Evolutionary conservation across 2,329 filamentous ascomycete species (phyloP).

Genomic region (Magnaporthiopsis rhizophila): DNA sequence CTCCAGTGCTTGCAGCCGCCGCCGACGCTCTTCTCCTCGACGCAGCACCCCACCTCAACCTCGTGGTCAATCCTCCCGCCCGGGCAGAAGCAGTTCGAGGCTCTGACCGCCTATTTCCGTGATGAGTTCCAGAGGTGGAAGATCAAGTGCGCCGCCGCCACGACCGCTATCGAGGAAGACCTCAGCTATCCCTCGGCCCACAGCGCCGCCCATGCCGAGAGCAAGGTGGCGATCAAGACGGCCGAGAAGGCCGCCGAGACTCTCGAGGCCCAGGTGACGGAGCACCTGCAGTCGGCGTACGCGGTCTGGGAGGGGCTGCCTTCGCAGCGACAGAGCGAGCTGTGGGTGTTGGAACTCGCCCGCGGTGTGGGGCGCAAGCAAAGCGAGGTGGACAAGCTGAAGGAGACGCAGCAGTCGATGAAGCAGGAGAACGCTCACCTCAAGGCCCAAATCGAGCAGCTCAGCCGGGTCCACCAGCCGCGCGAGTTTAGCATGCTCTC

Average conservation of each 20-base stretch:
- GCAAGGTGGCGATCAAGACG: conserved; percentile 36
- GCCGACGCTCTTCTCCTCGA: conserved; percentile 72
- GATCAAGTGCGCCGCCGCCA: conserved; percentile 40
- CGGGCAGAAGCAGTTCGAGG: conserved; percentile 63
- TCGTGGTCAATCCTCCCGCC: conserved; percentile 80
- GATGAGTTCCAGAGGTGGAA: conserved; percentile 62
- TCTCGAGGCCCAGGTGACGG: conserved; percentile 60
- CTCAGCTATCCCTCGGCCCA: conserved; percentile 37
- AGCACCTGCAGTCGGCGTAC: conserved; percentile 72
- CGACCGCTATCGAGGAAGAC: conserved; percentile 42
- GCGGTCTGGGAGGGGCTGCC: conserved; percentile 65
- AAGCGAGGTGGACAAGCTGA: conserved; percentile 44
- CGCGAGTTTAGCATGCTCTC: conserved; percentile 47
- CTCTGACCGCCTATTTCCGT: conserved; percentile 58
- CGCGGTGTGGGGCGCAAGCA: conserved; percentile 50
- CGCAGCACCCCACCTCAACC: conserved; percentile 66
- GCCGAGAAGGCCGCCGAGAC: conserved; percentile 45
- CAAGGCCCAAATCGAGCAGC: conserved; percentile 49
- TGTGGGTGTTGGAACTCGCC: conserved; percentile 56
- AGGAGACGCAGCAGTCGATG: conserved; percentile 39
- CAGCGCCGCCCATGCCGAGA: conserved; percentile 31
- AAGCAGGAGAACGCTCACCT: conserved; percentile 51
- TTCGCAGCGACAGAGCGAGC: conserved; percentile 44
- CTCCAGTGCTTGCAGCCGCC: conserved; percentile 74
- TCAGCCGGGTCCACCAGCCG: conserved; percentile 51